phyloP scores from a whole-genome alignment of 2,329 filamentous ascomycete species.

The Microsporum audouinii region DNA sequence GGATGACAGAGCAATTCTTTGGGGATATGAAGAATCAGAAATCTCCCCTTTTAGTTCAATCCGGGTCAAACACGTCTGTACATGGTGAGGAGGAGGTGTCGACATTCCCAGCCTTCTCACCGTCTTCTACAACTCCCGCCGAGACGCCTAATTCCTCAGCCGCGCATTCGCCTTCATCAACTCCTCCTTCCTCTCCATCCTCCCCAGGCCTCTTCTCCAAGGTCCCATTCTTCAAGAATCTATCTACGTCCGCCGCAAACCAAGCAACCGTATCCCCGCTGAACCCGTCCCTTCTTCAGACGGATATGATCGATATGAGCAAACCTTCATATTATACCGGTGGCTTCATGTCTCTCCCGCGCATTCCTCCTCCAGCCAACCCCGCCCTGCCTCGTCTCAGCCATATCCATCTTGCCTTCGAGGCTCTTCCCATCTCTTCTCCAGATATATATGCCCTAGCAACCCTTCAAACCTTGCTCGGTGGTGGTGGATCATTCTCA shows the following conservation, averaged over 20 bases:
- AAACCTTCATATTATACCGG: constrained; percentile 76
- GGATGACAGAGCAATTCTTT: constrained; percentile 72
- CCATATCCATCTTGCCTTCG: constrained; percentile 91
- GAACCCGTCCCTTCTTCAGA: constrained; percentile 36
- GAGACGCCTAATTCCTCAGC: constrained; percentile 21
- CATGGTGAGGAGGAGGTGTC: constrained; percentile 22
- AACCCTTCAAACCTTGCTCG: constrained; percentile 87
- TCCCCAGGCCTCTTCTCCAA: constrained; percentile 60
- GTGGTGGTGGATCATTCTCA: constrained; percentile 90
- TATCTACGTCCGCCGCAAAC: constrained; percentile 61
- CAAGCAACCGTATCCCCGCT: constrained; percentile 45
- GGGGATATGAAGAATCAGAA: constrained; percentile 65
- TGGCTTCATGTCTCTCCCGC: constrained; percentile 76
- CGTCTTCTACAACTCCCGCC: constrained; percentile 28
- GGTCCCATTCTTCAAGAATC: constrained; percentile 80
- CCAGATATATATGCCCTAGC: constrained; percentile 94
- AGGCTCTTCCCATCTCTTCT: constrained; percentile 79
- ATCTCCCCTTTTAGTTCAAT: constrained; percentile 41
- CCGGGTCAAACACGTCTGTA: constrained; percentile 46
- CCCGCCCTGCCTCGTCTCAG: constrained; percentile 70
- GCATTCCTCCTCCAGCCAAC: constrained; percentile 64
- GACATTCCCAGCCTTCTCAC: constrained; percentile 27
- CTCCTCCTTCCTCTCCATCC: constrained; percentile 17
- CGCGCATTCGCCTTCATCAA: constrained; percentile 20
- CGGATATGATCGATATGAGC: constrained; percentile 45